Conservation (phyloP, 495 filamentous ascomycete species). For the Acidiella bohemica region DNA sequence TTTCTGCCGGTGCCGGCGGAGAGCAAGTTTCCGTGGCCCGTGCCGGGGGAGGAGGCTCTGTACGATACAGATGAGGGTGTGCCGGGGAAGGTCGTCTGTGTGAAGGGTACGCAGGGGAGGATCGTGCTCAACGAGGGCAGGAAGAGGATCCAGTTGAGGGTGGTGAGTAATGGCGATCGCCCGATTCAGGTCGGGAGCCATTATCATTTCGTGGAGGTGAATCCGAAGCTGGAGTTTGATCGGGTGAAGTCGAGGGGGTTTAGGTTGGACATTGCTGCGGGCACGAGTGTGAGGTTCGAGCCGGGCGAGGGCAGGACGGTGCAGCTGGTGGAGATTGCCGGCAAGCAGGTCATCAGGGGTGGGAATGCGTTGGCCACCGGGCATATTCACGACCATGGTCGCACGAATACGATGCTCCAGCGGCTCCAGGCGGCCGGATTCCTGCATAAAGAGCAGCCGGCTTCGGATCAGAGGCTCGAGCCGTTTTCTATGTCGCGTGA, state of each 20-base stretch:
- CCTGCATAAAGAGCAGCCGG: slow-evolving; percentile 55
- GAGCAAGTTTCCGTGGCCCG: slow-evolving; percentile 48
- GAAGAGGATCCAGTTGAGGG: slow-evolving; percentile 55
- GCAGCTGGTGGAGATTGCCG: slow-evolving; percentile 81
- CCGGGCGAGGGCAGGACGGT: slow-evolving; percentile 90
- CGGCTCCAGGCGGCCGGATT: slow-evolving; percentile 61
- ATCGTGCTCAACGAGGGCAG: slow-evolving; percentile 63
- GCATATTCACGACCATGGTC: slow-evolving; percentile 43
- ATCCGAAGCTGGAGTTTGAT: slow-evolving; percentile 84
- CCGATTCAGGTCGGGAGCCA: slow-evolving; percentile 91
- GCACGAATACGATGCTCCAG: slow-evolving; percentile 49
- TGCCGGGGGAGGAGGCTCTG: slow-evolving; percentile 46
- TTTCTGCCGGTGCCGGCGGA: slow-evolving; percentile 68
- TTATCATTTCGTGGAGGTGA: slow-evolving; percentile 93
- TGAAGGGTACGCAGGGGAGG: slow-evolving; percentile 40
- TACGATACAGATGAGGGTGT: slow-evolving; percentile 35
- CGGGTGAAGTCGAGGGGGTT: slow-evolving; percentile 72
- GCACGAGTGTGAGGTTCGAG: slow-evolving; percentile 89
- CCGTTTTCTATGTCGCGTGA: slow-evolving; percentile 59
- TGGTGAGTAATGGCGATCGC: slow-evolving; percentile 79
- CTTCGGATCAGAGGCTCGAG: slow-evolving; percentile 42
- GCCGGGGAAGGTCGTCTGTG: slow-evolving; percentile 68
- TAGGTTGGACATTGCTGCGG: slow-evolving; percentile 79
- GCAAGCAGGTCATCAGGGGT: slow-evolving; percentile 66
- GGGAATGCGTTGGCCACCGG: slow-evolving; percentile 74